Percentiles rank a stretch among this genome's conserved stretches.
These are phyloP conservation scores for Aspergillus heteromorphus DNA, from an alignment of 495 filamentous ascomycete species.

Conservation along the genomic window DNA sequence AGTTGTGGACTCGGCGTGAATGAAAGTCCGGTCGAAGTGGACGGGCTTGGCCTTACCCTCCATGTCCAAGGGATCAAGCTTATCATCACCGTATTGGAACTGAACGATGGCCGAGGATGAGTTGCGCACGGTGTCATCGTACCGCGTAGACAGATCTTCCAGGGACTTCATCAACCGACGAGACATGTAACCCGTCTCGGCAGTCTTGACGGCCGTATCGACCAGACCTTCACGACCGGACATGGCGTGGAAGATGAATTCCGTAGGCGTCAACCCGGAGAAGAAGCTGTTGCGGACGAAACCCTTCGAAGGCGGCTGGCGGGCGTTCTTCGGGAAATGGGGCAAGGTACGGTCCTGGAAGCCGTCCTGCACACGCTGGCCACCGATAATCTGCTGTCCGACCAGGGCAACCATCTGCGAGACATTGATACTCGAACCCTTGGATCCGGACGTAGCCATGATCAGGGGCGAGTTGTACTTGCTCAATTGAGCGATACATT, in stretches of 20 bases:
- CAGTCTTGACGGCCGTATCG: slow-evolving; percentile 99
- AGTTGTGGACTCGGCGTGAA: slow-evolving; percentile 71
- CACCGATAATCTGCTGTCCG: slow-evolving; percentile 94
- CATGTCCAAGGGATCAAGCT: slow-evolving; percentile 94
- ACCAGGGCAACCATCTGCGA: slow-evolving; percentile 98
- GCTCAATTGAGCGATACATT: slow-evolving; percentile 85
- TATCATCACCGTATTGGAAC: slow-evolving; percentile 95
- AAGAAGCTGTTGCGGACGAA: slow-evolving; percentile 98
- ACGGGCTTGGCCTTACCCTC: slow-evolving; percentile 91
- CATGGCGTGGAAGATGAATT: slow-evolving; percentile 98
- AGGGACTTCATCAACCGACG: slow-evolving; percentile 95
- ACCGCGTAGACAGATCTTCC: slow-evolving; percentile 86
- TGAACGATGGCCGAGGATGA: slow-evolving; percentile 82
- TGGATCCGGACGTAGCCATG: slow-evolving; percentile 96
- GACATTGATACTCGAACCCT: slow-evolving; percentile 95
- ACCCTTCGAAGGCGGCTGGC: slow-evolving; percentile 87
- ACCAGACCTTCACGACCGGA: slow-evolving; percentile 97
- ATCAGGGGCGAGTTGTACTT: slow-evolving; percentile 89
- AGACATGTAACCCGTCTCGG: slow-evolving; percentile 99
- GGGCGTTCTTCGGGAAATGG: slow-evolving; percentile 90
- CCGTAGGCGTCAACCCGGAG: slow-evolving; percentile 78
- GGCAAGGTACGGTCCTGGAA: slow-evolving; percentile 94
- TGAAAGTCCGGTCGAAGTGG: slow-evolving; percentile 87
- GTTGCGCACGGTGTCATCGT: slow-evolving; percentile 91
- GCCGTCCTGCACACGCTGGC: slow-evolving; percentile 87